Evolutionary conservation across 2,329 filamentous ascomycete species (phyloP), one percentile per base, ranked within the genome.

Genomic region (Ophiobolus disseminans): DNA sequence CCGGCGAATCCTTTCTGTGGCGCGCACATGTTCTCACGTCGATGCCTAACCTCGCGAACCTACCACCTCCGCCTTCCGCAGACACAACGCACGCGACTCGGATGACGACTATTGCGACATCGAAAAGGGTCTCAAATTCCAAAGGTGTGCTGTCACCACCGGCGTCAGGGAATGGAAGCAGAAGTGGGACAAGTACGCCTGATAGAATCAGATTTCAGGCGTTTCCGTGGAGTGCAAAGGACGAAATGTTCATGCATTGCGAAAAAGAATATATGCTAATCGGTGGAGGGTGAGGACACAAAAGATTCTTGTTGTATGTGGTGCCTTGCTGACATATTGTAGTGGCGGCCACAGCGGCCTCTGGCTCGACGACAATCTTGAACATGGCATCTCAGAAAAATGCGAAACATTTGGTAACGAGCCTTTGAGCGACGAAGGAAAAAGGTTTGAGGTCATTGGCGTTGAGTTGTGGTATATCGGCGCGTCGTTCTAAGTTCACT

Each of bases 321-420:
- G 2, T 2, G 6, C 17, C 0, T 19, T 2, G 20, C 20, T 14
- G 17, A 38, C 14, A 28, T 7, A 8, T 30, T 34, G 35, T 40
- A 76, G 78, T 0, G 91, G 96, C 61, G 93, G 94, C 0, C 89
- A 89, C 63, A 97, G 94, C 70, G 94, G 94, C 2, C 78, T 99
- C 5, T 97, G 94, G 94, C 81, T 99, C 10, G 90, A 97, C 69
- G 88, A 93, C 60, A 85, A 84, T 14, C 84, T 97, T 36, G 89
- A 93, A 55, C 84, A 87, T 48, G 94, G 94, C 3, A 85, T 96
- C 42, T 96, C 90, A 65, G 86, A 88, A 32, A 81, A 84, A 3
- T 96, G 91, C 69, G 86, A 90, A 53, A 99, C 94, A 0, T 99
- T 97, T 76, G 91, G 91, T 1, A 99, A 99, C 62, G 92, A 97